Conservation (phyloP, 2,329 filamentous ascomycete species). For the Teratosphaeriaceae sp. region DNA sequence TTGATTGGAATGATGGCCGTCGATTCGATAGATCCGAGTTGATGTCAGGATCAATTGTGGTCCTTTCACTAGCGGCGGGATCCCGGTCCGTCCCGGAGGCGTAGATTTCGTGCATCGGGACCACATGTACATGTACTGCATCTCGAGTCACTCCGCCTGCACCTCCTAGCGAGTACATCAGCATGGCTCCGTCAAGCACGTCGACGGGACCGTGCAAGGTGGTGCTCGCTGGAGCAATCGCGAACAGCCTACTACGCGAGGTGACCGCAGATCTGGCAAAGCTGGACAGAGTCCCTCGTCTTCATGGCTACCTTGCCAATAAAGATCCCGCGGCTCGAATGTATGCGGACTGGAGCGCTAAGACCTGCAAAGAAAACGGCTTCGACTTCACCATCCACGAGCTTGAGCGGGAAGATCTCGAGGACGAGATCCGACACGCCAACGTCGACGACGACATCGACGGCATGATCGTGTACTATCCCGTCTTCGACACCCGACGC, state of each 20-base stretch:
- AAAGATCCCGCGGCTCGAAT: constrained; percentile 82
- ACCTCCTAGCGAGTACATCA: too few species aligned
- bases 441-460: constrained; percentile 73
- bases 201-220: constrained; percentile 67
- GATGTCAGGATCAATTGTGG: background rate
- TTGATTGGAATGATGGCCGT: background rate
- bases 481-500: constrained; percentile 84
- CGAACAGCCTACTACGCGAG: constrained; percentile 72
- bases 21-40: background rate
- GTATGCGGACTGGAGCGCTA: constrained; percentile 96
- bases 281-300: constrained; percentile 64
- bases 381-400: constrained; percentile 82
- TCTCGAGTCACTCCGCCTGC: too few species aligned
- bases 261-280: constrained; percentile 68
- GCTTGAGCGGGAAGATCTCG: constrained; percentile 79
- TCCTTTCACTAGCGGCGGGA: background rate
- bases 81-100: background rate
- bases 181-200: background rate
- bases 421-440: constrained; percentile 79
- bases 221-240: constrained; percentile 79
- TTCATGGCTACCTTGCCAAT: constrained; percentile 91
- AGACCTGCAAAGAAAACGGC: constrained; percentile 91
- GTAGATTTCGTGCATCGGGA: background rate
- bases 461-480: constrained; percentile 96
- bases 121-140: too few species aligned